Base-by-base conservation (phyloP, 805 yeast genomes). In the Metschnikowia continentalis region DNA sequence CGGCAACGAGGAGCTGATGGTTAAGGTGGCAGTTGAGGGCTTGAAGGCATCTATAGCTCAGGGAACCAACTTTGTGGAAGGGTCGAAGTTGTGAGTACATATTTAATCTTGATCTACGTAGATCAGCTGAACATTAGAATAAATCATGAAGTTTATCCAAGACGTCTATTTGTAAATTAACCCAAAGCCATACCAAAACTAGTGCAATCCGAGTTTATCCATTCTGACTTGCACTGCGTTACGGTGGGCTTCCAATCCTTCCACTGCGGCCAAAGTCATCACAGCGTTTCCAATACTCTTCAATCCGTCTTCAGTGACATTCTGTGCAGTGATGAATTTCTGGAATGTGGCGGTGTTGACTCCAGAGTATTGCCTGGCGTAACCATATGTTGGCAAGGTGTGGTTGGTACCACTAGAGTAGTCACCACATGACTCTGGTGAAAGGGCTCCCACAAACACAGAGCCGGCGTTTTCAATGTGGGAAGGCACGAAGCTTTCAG, bases 341-440 rank as follows among this genome's bases (percentile, higher is more conserved):
- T 88, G 95, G 83, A 89, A 94, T 0, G 97, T 90, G 46, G 90
- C 84, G 22, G 98, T 94, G 74, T 94, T 94, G 50, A 91, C 97
- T 54, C 99, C 99, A 58, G 95, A 85, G 74, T 94, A 94, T 80
- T 90, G 95, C 74, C 90, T 86, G 41, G 99, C 98, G 65, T 92
- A 94, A 46, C 99, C 99, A 65, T 94, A 94, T 0, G 99, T 94
- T 52, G 99, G 99, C 61, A 94, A 79, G 0, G 99, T 94, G 74
- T 94, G 99, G 78, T 94, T 94, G 5, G 99, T 94, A 67, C 99
- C 99, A 54, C 91, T 82, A 0, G 97, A 91, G 74, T 94, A 94
- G 73, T 94, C 99, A 64, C 99, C 99, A 69, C 97, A 91, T 2
- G 96, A 87, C 69, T 94, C 99, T 46, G 99, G 99, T 2, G 97